phyloP scores from a whole-genome alignment of 2,329 filamentous ascomycete genomes.

The Thelonectria rubi region DNA sequence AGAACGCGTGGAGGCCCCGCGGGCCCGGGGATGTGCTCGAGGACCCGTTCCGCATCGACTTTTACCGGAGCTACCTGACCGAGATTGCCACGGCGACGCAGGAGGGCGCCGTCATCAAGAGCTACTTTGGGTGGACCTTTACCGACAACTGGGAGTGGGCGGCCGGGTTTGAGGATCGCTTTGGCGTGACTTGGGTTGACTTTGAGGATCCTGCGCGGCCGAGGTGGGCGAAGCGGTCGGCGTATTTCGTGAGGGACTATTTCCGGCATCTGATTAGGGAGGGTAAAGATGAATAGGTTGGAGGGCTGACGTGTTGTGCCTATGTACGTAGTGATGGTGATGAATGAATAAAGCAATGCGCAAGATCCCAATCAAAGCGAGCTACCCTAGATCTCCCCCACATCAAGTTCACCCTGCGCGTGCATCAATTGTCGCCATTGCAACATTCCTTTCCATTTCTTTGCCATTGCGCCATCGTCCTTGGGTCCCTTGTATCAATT shows the following conservation, averaged over 20 bases:
- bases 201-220: constrained; percentile 37
- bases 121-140: constrained; percentile 54
- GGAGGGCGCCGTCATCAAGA: constrained; percentile 50
- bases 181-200: constrained; percentile 53
- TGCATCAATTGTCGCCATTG: neutral
- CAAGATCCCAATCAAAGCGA: too few relatives aligned
- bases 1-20: constrained; percentile 46
- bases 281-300: neutral
- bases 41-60: constrained; percentile 51
- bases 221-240: constrained; percentile 37
- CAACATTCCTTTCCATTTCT: neutral
- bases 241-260: constrained; percentile 35
- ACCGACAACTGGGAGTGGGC: constrained; percentile 57
- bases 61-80: constrained; percentile 50
- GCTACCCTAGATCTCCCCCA: constrained; percentile 4
- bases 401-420: neutral
- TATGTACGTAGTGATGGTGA: too few relatives aligned
- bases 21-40: constrained; percentile 47
- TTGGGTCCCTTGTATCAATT: neutral
- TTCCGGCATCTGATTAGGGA: constrained; percentile 31
- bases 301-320: too few relatives aligned
- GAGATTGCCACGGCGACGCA: constrained; percentile 50
- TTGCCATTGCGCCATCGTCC: neutral
- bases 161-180: constrained; percentile 51
- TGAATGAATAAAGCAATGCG: too few relatives aligned